Base-by-base conservation (phyloP, 495 filamentous ascomycete genomes). In the Xylaria cubensis region DNA sequence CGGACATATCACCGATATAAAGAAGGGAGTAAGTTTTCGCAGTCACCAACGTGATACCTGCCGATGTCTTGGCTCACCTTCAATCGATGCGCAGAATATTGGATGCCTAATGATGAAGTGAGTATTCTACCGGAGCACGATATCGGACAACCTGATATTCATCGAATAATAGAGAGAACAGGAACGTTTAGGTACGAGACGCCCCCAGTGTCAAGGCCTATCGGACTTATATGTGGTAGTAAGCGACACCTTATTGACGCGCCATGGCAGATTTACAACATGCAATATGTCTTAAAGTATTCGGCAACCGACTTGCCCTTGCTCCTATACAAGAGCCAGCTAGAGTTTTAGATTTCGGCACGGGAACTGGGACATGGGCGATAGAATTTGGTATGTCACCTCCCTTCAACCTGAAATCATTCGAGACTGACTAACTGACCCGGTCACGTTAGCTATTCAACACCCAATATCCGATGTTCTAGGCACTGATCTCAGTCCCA, bases 251-350 rank as follows among this genome's bases (percentile, higher is more conserved):
- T 32, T 10, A 7, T 42, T 67, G n/a, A 67, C n/a, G 4, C 2
- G 34, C 24, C 21, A 10, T 76, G 81, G 51, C 79, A 74, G 73
- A 74, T 70, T 67, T 74, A 84, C 73, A 97, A 80, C 70, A 95
- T 92, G 78, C 94, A 93, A 87, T 97, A 94, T 62, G 90, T 88
- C 32, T 92, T 92, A 72, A 92, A 90, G 82, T 95, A 88, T 82
- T 97, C 91, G 77, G 94, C 94, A n/a, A 92, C 94, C 78, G 95
- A 84, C 70, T 72, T 55, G 51, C 62, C 15, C 70, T 72, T 9
- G 73, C 73, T n/a, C 73, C 73, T 2, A 42, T 74, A 4, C 55
- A 65, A 24, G 36, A 69, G 3, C 73, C 73, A 17, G 36, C 53
- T 13, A 44, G 56, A 41, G 81, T 83, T 21, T 79, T 86, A 41